A percentile compares a stretch with the other conserved stretches of the same genome.
Evolutionary conservation across 345 rosid species (phyloP).

Genomic region (Raphanus sativus): DNA sequence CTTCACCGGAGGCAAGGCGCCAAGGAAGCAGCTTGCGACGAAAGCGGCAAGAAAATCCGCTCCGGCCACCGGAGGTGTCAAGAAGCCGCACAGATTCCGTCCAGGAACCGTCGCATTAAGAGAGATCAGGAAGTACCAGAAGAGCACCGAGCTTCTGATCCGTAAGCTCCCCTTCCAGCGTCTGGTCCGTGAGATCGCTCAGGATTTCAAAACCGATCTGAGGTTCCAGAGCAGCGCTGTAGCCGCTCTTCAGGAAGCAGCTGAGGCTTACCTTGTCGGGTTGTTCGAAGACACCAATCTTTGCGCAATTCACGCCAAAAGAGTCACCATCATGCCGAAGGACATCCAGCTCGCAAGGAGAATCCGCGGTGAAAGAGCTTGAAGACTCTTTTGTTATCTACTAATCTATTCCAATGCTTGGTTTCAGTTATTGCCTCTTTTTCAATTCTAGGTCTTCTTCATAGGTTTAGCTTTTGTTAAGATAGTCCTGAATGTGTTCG

Average conservation of each 20-base stretch:
- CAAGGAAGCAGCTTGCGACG: constrained; percentile 55
- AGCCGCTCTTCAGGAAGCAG: constrained; percentile 53
- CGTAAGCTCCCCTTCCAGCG: constrained; percentile 60
- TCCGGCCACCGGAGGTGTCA: constrained; percentile 63
- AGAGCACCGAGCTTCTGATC: constrained; percentile 53
- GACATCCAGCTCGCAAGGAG: constrained; percentile 59
- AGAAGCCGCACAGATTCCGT: constrained; percentile 60
- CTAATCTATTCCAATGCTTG: background rate
- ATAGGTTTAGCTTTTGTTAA: background rate
- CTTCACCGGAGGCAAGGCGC: constrained; percentile 59
- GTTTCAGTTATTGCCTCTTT: background rate
- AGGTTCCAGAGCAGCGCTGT: constrained; percentile 62
- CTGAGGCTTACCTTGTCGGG: constrained; percentile 57
- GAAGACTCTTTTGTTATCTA: background rate
- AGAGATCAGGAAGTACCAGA: constrained; percentile 59
- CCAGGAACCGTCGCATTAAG: constrained; percentile 55
- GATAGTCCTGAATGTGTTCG: constrained; percentile 11
- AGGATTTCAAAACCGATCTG: constrained; percentile 61
- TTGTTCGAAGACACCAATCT: constrained; percentile 53
- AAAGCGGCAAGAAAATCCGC: constrained; percentile 57
- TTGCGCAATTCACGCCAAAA: constrained; percentile 56
- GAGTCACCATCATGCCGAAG: constrained; percentile 59
- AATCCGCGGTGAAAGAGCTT: constrained; percentile 56
- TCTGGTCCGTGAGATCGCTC: constrained; percentile 57
- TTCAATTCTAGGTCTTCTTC: background rate